These are phyloP conservation scores for Malbranchea cinnamomea DNA, from an alignment of 2,329 filamentous ascomycete genomes.

Conservation along the genomic window DNA sequence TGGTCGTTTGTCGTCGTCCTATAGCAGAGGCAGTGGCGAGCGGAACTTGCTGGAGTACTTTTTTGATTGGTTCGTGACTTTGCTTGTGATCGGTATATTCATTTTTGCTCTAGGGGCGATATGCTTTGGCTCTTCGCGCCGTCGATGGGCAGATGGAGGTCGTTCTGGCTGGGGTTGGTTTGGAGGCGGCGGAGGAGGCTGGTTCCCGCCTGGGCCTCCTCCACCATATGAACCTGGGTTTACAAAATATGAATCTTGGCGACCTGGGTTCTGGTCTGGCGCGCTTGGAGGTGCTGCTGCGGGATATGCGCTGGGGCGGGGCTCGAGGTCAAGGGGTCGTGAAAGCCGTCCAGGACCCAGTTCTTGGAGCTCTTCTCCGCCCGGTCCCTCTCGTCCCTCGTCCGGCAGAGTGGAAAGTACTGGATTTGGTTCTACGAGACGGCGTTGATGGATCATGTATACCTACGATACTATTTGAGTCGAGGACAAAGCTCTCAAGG, in stretches of 20 bases:
- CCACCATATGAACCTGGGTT: constrained; percentile 28
- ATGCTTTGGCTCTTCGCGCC: constrained; percentile 13
- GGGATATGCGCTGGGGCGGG: constrained; percentile 25
- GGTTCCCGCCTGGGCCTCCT: constrained; percentile 14
- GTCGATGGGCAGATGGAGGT: constrained; percentile 12
- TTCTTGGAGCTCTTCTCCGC: constrained; percentile 3
- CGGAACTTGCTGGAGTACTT: constrained; percentile 5
- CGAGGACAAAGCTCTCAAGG: too few species aligned
- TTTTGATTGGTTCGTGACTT: constrained; percentile 13
- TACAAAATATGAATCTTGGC: constrained; percentile 19
- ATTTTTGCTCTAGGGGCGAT: constrained; percentile 8
- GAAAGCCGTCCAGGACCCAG: constrained; percentile 2
- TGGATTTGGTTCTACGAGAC: constrained; percentile 9
- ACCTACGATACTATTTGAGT: too few species aligned
- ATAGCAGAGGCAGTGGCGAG: constrained; percentile 19
- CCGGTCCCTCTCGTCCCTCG: constrained; percentile 7
- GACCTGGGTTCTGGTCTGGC: constrained; percentile 34
- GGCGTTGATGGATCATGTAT: too few species aligned
- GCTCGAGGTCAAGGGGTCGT: constrained; percentile 1
- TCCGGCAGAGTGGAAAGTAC: constrained; percentile 8
- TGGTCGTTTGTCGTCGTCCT: constrained; percentile 39
- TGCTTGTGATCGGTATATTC: constrained; percentile 19
- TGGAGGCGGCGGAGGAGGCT: constrained; percentile 12
- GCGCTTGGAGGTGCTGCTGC: constrained; percentile 26
- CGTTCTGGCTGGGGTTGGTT: constrained; percentile 19